These are phyloP conservation scores for Centrapalus pauciflorus DNA, from an alignment of 129 eudicot genomes.

Conservation along the genomic window DNA sequence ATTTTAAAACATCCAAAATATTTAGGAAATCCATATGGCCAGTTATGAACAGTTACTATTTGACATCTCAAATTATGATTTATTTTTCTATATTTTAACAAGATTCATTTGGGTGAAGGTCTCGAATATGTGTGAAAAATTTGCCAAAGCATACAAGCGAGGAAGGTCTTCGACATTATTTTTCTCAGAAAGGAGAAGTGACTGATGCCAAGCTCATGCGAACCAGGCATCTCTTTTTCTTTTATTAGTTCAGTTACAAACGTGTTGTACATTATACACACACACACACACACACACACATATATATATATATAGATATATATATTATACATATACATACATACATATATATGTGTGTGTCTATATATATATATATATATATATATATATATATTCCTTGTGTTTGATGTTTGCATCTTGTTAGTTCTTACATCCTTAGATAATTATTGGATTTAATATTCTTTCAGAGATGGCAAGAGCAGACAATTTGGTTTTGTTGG, in stretches of 20 bases:
- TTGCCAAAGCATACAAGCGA: conserved; percentile 70
- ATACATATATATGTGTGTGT: background rate
- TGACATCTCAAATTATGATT: background rate
- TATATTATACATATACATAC: no score
- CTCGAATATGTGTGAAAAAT: conserved; percentile 85
- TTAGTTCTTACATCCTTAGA: background rate
- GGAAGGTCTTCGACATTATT: conserved; percentile 68
- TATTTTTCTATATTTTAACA: background rate
- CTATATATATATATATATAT: no score
- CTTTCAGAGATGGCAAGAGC: conserved; percentile 89
- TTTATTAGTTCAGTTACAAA: background rate
- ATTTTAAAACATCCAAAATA: background rate
- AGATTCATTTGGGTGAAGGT: conserved; percentile 45
- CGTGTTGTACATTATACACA: background rate
- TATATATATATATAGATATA: no score
- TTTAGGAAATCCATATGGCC: background rate
- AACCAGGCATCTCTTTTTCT: conserved; percentile 49
- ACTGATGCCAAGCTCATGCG: conserved; percentile 96
- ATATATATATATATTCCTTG: background rate
- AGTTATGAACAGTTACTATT: no score
- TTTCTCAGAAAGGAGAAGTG: conserved; percentile 90
- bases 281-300: no score
- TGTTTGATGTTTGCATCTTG: background rate
- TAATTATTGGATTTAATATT: conserved; percentile 17
- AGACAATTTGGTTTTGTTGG: conserved; percentile 98